Evolutionary conservation across 192 early-diverging fungal genomes (phyloP), one percentile per base, ranked within the genome.

Genomic region (Entomortierella chlamydospora): DNA sequence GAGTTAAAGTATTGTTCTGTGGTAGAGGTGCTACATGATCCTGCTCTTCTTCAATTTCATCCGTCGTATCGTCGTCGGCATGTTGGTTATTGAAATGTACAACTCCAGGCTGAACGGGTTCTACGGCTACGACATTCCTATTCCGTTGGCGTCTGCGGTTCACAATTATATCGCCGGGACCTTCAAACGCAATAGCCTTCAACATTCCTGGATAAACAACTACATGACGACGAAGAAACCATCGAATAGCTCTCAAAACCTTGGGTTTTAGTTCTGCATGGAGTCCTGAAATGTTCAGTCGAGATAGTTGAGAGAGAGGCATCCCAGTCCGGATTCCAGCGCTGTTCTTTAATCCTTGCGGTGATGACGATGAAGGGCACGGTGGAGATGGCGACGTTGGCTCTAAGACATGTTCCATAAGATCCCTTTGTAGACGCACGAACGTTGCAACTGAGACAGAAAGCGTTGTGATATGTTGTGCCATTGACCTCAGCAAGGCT

Each of bases 281-380:
- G 2, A 72, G 54, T 37, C 70, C 70, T 17, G 53, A 57, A n/a
- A 72, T 53, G 20, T 49, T 43, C 0, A 72, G 42, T 1, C 61
- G 70, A 25, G 41, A 42, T 7, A 72, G 55, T n/a, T 72, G 70
- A 0, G 70, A 72, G 9, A 72, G 55, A 1, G 70, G 70, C 22
- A 30, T 55, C 11, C 70, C 70, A 2, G 61, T 57, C n/a, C 29
- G 33, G 30, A 61, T 37, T 1, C 70, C 70, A 7, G 55, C 70
- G n/a, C 54, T 37, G 28, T 63, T 72, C 15, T 57, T 60, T 8
- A 20, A 13, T 52, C 9, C 12, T 29, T 11, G 11, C 1, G 50
- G 13, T 33, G 49, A n/a, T 12, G 62, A 34, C n/a, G 62, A 13
- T 31, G 30, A n/a, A 34, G 29, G 15, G 6, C 30, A 34, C 1